A percentile compares a stretch with the other conserved stretches of the same genome.
phyloP scores from a whole-genome alignment of 2,329 filamentous ascomycete species.

The Periconia digitata region DNA sequence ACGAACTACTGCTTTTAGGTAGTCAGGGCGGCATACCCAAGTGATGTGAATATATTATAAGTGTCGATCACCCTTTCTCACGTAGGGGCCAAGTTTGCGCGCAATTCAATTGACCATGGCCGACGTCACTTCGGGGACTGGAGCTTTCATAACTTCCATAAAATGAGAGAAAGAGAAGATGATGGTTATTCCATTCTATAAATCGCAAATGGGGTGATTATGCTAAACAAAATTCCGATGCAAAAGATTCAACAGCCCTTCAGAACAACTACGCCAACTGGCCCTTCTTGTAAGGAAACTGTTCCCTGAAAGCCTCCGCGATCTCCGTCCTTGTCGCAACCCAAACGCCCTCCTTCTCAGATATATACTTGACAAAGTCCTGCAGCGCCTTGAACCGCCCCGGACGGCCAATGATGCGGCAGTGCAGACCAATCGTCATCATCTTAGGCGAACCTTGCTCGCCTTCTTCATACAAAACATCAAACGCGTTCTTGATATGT shows the following conservation, averaged over 20 bases:
- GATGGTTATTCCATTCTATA: too few relatives aligned
- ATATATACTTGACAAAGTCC: conserved; percentile 58
- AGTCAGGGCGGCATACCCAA: too few relatives aligned
- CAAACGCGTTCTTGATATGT: conserved; percentile 56
- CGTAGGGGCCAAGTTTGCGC: too few relatives aligned
- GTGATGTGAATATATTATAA: too few relatives aligned
- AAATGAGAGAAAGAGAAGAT: too few relatives aligned
- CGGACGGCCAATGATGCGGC: conserved; percentile 56
- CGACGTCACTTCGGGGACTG: too few relatives aligned
- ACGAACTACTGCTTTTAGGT: too few relatives aligned
- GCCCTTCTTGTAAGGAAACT: conserved; percentile 53
- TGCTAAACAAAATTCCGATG: not conserved
- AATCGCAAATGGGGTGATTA: too few relatives aligned
- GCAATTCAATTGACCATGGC: too few relatives aligned
- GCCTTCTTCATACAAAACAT: conserved; percentile 57
- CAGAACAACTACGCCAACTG: conserved; percentile 26
- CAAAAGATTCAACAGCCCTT: not conserved
- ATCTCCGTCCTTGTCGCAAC: conserved; percentile 57
- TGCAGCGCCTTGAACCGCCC: conserved; percentile 55
- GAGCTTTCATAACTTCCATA: too few relatives aligned
- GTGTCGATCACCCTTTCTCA: too few relatives aligned
- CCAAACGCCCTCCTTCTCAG: conserved; percentile 57
- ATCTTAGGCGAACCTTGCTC: conserved; percentile 54
- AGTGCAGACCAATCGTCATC: conserved; percentile 61
- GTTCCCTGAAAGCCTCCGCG: conserved; percentile 51